Conservation (phyloP, 2,329 filamentous ascomycete genomes). For the Rhynchosporium agropyri region DNA sequence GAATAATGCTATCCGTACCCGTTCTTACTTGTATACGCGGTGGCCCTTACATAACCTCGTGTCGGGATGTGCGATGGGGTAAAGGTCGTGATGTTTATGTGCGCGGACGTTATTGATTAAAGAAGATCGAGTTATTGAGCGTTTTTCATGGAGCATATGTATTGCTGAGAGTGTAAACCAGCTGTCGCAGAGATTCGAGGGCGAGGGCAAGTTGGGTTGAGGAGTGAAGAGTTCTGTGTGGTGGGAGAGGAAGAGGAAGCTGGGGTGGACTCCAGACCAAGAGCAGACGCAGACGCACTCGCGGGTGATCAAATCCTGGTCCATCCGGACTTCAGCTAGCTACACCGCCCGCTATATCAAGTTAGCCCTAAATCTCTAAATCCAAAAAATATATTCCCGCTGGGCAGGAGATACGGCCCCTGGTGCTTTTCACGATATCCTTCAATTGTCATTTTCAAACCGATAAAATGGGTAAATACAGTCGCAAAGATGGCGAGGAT, state of each 20-base stretch:
- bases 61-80: slow-evolving; percentile 14
- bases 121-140: not conserved
- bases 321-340: not conserved
- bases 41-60: slow-evolving; percentile 39
- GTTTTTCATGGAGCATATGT: not conserved
- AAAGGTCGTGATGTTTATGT: slow-evolving; percentile 13
- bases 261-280: slow-evolving; percentile 5
- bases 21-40: slow-evolving; percentile 32
- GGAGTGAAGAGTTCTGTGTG: slow-evolving; percentile 15
- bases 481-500: slow-evolving; percentile 34
- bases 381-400: too few species aligned
- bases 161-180: slow-evolving; percentile 1
- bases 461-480: slow-evolving; percentile 40
- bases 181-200: slow-evolving; percentile 14
- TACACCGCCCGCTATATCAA: not conserved
- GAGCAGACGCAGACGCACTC: not conserved
- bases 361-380: not conserved
- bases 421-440: not conserved
- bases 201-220: slow-evolving; percentile 11
- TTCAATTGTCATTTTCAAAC: slow-evolving; percentile 14
- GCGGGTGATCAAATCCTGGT: slow-evolving; percentile 21
- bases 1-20: slow-evolving; percentile 31
- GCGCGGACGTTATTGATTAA: not conserved
- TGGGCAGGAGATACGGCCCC: too few species aligned
- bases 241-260: slow-evolving; percentile 12